These are phyloP conservation scores for Linnemannia exigua DNA, from an alignment of 192 early-diverging fungal species.

Conservation along the genomic window DNA sequence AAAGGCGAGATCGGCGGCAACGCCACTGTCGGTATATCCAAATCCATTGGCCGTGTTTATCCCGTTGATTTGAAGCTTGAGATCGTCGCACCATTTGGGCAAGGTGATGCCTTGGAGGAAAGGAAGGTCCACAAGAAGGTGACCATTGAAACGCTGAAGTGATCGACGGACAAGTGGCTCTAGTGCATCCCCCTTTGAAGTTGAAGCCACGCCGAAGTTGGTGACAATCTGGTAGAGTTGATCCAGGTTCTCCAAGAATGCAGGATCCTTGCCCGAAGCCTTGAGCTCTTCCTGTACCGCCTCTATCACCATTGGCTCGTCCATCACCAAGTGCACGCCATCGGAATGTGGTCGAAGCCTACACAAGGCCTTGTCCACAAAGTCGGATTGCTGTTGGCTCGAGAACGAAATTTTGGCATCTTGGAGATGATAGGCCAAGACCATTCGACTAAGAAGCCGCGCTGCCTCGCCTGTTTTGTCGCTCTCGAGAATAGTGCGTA, in stretches of 20 bases:
- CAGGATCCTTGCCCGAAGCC: slow-evolving; percentile 14
- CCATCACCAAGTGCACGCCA: slow-evolving; percentile 35
- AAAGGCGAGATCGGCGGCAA: slow-evolving; percentile 2
- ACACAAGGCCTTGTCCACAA: slow-evolving; percentile 38
- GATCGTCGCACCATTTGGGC: slow-evolving; percentile 32
- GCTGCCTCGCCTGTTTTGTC: background rate
- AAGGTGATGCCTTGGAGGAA: slow-evolving; percentile 28
- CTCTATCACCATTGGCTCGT: slow-evolving; percentile 40
- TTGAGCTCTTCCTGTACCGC: slow-evolving; percentile 29
- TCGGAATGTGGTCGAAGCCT: slow-evolving; percentile 21
- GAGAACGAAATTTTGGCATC: slow-evolving; percentile 35
- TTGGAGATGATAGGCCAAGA: slow-evolving; percentile 43
- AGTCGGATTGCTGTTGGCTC: slow-evolving; percentile 11
- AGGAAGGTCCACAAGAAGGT: slow-evolving; percentile 32
- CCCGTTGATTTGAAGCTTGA: slow-evolving; percentile 39
- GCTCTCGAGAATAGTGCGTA: slow-evolving; percentile 1
- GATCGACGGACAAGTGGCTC: slow-evolving; percentile 38
- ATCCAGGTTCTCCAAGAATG: slow-evolving; percentile 30
- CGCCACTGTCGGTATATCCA: background rate
- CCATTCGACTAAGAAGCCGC: slow-evolving; percentile 41
- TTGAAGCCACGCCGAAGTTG: slow-evolving; percentile 15
- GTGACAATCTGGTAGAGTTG: slow-evolving; percentile 17
- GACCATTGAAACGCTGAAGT: slow-evolving; percentile 36
- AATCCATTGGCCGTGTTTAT: slow-evolving; percentile 38
- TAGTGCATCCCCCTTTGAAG: slow-evolving; percentile 25